Conservation (phyloP, 2,329 filamentous ascomycete species). For the Dothiorella sarmentorum region DNA sequence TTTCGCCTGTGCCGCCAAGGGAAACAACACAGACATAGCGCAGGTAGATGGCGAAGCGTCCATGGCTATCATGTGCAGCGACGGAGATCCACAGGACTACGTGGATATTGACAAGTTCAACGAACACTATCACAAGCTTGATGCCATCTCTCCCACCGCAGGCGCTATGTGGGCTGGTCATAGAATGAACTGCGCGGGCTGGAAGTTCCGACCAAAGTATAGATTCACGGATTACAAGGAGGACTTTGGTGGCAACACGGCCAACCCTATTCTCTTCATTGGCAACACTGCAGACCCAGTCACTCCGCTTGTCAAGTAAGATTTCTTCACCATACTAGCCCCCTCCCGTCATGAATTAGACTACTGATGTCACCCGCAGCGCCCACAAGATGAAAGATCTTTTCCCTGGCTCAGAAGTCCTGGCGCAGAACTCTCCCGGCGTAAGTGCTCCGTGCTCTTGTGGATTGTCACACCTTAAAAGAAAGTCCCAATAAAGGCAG, state of each 20-base stretch:
- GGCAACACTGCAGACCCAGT: slow-evolving; percentile 59
- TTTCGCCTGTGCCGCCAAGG: slow-evolving; percentile 29
- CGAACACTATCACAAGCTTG: slow-evolving; percentile 34
- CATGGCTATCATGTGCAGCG: slow-evolving; percentile 39
- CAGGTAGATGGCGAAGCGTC: slow-evolving; percentile 21
- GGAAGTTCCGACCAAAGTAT: slow-evolving; percentile 34
- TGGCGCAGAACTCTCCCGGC: slow-evolving; percentile 32
- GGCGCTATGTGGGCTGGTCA: slow-evolving; percentile 40
- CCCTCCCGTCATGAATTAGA: too few relatives aligned
- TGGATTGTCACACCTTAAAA: neutral
- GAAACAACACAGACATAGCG: slow-evolving; percentile 24
- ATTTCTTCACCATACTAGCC: neutral
- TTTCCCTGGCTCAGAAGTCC: slow-evolving; percentile 28
- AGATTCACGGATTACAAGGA: slow-evolving; percentile 27
- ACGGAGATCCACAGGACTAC: slow-evolving; percentile 34
- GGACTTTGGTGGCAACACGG: slow-evolving; percentile 38
- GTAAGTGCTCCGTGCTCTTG: neutral
- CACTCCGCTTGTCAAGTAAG: slow-evolving; percentile 48
- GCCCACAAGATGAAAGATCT: slow-evolving; percentile 8
- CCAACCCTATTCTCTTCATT: slow-evolving; percentile 56
- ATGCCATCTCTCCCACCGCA: slow-evolving; percentile 32
- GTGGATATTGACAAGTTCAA: slow-evolving; percentile 29
- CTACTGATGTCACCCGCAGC: neutral
- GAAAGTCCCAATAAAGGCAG: too few relatives aligned
- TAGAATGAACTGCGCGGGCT: slow-evolving; percentile 38